phyloP scores from a whole-genome alignment of 495 filamentous ascomycete genomes.

The Penicillium verhagenii region DNA sequence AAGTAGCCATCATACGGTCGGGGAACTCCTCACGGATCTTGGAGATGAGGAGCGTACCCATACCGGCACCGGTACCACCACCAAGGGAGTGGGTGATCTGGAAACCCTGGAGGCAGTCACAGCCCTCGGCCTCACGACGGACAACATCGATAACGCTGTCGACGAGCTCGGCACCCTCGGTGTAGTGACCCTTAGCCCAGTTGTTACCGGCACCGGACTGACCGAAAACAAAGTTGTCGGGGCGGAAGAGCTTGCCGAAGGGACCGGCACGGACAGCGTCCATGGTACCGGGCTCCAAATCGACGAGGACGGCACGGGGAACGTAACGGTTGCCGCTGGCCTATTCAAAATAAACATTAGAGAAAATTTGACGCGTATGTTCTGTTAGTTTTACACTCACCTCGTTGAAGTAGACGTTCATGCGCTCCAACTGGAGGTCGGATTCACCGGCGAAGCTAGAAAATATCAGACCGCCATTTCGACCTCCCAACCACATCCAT shows the following conservation, averaged over 20 bases:
- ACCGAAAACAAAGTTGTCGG: conserved; percentile 99
- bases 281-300: conserved; percentile 98
- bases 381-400: conserved; percentile 45
- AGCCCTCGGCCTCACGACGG: conserved; percentile 97
- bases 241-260: conserved; percentile 99
- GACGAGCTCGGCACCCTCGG: conserved; percentile 98
- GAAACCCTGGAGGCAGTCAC: conserved; percentile 99
- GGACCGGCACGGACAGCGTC: conserved; percentile 98
- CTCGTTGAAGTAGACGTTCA: conserved; percentile 99
- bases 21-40: conserved; percentile 99
- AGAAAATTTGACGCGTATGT: not conserved
- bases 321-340: conserved; percentile 98
- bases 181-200: conserved; percentile 99
- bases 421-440: conserved; percentile 98
- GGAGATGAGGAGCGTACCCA: conserved; percentile 99
- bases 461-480: conserved; percentile 30
- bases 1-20: conserved; percentile 99
- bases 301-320: conserved; percentile 98
- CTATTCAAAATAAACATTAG: conserved; percentile 46
- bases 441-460: conserved; percentile 92
- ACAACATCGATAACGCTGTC: conserved; percentile 98
- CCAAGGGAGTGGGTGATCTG: conserved; percentile 99
- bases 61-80: conserved; percentile 99
- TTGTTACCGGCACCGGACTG: conserved; percentile 99
- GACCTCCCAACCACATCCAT: conserved; percentile 12